Evolutionary conservation across 1,284 basidiomycete species (phyloP), one percentile per base, ranked within the genome.

Genomic region (Fomitopsis pinicola): DNA sequence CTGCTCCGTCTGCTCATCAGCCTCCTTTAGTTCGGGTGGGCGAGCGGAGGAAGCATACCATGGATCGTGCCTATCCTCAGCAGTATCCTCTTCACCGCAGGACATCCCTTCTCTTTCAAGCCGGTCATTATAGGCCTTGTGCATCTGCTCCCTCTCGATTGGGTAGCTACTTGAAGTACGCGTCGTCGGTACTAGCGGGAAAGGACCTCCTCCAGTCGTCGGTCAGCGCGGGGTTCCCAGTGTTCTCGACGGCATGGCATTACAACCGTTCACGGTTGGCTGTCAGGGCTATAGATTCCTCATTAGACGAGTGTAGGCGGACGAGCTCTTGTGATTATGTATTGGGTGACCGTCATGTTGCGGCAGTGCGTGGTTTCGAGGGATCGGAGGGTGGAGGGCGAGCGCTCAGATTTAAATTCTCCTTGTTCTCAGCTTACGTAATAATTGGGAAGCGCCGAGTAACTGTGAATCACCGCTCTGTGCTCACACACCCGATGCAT

Each of bases 11-110:
- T 81, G 30, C 75, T 80, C 2, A 63, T 75, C 19, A 78, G 76
- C 4, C 72, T 79, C 30, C 77, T 82, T 68, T 74, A 75, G 70
- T 75, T 81, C 58, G 78, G 79, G 15, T 81, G 79, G 76, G 74
- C 77, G 0, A 72, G 76, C 14, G 66, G 63, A 3, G 38, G 67
- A 2, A 65, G 59, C 50, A 58, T 77, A 2, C 75, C 72, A 55
- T 75, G 74, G 75, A 69, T 70, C 36, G 64, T 68, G 33, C 71
- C 71, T 19, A 69, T 71, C 60, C 53, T 72, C 19, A 69, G 64
- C 2, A 68, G 69, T 7, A 52, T 56, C 19, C 59, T 71, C 62
- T 69, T 66, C 57, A 48, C 64, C 14, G 58, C 62, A 71, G 72
- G 9, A 67, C 71, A n/a, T 73, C 73, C 64, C 67, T 74, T 50